Evolutionary conservation across 352 stramenopile species (phyloP).

Genomic region (Globisporangium solare): DNA sequence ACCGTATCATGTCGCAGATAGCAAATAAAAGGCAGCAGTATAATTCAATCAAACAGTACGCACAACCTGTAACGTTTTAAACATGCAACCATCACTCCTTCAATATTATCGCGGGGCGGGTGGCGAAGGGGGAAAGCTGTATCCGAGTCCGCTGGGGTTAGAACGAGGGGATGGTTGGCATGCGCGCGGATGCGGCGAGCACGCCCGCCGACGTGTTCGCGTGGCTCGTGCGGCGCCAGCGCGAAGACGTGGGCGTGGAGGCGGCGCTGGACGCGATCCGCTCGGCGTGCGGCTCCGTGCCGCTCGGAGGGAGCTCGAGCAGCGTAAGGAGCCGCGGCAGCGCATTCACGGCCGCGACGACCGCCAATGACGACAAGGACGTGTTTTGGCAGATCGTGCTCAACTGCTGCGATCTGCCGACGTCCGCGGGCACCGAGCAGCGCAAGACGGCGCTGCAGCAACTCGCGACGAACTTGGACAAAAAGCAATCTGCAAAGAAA

Average conservation of each 20-base stretch:
- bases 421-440: conserved; percentile 18
- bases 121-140: not conserved
- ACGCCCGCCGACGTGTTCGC: conserved; percentile 22
- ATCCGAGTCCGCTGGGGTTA: not conserved
- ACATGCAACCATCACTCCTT: not conserved
- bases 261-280: conserved; percentile 34
- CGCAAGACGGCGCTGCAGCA: conserved; percentile 23
- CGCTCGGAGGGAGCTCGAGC: conserved; percentile 32
- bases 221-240: conserved; percentile 35
- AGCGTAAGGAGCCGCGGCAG: not conserved
- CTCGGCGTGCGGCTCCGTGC: conserved; percentile 43
- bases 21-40: too few species aligned
- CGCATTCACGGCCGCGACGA: not conserved
- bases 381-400: conserved; percentile 28
- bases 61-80: too few species aligned
- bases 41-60: too few species aligned
- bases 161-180: conserved; percentile 14
- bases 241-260: conserved; percentile 26
- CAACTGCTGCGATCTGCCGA: conserved; percentile 26
- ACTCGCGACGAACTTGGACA: conserved; percentile 5
- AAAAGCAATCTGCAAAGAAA: not conserved
- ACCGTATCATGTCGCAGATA: too few species aligned
- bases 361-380: conserved; percentile 5
- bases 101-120: not conserved
- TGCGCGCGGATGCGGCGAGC: not conserved